Evolutionary conservation across 148 eudicot genomes (phyloP).

Genomic region (Vaccinium corymbosum): DNA sequence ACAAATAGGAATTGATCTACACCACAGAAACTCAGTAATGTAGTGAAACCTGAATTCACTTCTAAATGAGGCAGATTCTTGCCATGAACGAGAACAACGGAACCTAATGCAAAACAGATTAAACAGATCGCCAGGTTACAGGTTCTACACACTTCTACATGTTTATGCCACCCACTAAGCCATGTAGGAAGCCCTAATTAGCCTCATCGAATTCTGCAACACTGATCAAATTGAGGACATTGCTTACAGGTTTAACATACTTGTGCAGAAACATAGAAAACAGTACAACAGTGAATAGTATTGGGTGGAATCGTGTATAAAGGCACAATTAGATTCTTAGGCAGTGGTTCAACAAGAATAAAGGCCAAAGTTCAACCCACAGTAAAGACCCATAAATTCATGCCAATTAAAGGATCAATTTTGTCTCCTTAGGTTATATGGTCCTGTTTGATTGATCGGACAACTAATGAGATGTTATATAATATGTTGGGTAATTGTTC

Average conservation of each 20-base stretch:
- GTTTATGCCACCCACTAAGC: background rate
- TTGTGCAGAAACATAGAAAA: background rate
- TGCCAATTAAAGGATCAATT: background rate
- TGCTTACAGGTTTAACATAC: background rate
- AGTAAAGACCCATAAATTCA: background rate
- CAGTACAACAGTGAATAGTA: background rate
- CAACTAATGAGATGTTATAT: background rate
- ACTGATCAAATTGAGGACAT: background rate
- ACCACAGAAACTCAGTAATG: background rate
- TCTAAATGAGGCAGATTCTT: background rate
- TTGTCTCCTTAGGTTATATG: background rate
- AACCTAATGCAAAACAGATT: background rate
- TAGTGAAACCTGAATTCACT: background rate
- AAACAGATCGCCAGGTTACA: background rate
- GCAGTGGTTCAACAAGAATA: background rate
- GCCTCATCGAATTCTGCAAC: background rate
- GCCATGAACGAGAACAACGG: background rate
- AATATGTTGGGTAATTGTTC: background rate
- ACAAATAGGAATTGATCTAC: background rate
- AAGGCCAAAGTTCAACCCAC: background rate
- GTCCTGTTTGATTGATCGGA: background rate
- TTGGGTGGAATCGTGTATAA: background rate
- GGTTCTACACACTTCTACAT: too few relatives aligned
- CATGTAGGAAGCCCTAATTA: background rate
- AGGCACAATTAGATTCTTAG: background rate